Conservation (phyloP, 306 rosid genomes). For the Cucurbita maxima region DNA sequence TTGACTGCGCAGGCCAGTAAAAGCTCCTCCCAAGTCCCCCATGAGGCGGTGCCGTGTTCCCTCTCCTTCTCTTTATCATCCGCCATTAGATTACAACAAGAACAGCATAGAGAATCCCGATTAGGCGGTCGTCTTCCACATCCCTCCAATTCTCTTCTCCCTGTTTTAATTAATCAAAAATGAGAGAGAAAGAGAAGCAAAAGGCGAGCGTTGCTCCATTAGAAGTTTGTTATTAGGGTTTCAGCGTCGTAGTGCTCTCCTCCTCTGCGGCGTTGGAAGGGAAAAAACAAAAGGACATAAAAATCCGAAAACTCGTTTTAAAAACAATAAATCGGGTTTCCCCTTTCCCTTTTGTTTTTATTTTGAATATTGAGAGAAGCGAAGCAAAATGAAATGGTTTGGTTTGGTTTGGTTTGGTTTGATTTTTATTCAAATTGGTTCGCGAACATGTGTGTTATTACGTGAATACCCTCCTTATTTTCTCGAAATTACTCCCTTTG, state of each 20-base stretch:
- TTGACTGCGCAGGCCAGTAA: constrained; percentile 52
- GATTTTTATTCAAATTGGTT: neutral
- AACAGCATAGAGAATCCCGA: neutral
- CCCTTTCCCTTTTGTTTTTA: too few relatives aligned
- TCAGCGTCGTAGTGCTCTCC: neutral
- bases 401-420: too few relatives aligned
- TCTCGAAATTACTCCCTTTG: neutral
- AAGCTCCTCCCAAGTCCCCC: constrained; percentile 83
- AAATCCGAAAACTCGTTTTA: neutral
- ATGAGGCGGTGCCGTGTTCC: constrained; percentile 14
- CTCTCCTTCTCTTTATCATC: neutral
- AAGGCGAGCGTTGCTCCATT: neutral
- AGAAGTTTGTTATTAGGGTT: constrained; percentile 6
- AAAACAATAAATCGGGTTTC: neutral
- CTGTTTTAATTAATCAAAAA: neutral
- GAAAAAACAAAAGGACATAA: neutral
- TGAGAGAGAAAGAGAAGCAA: neutral
- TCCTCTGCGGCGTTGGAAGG: neutral
- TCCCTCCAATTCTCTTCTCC: neutral
- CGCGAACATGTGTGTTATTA: neutral
- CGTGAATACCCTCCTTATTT: neutral
- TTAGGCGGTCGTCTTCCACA: neutral
- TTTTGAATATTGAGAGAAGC: too few relatives aligned
- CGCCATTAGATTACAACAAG: constrained; percentile 5
- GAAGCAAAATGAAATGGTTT: too few relatives aligned